phyloP scores from a whole-genome alignment of 1,139 yeast species.

The Debaryomyces udenii region DNA sequence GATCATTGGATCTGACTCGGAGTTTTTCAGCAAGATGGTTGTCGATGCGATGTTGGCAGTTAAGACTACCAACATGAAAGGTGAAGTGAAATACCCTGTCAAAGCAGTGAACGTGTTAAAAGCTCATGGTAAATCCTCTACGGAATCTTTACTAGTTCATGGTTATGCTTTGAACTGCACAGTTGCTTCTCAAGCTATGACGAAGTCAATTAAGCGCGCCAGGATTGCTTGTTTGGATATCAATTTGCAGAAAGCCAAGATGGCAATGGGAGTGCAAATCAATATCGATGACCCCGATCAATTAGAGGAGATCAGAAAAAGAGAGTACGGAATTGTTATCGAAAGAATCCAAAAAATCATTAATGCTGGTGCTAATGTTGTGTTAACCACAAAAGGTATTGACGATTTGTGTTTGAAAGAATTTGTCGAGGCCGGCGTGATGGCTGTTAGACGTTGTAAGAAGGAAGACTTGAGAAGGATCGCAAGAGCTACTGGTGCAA shows the following conservation, averaged over 20 bases:
- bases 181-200: conserved; percentile 97
- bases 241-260: conserved; percentile 91
- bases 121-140: conserved; percentile 94
- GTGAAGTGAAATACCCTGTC: conserved; percentile 91
- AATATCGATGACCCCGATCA: conserved; percentile 98
- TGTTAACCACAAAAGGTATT: conserved; percentile 95
- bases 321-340: conserved; percentile 88
- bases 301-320: conserved; percentile 90
- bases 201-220: conserved; percentile 68
- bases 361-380: conserved; percentile 94
- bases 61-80: conserved; percentile 84
- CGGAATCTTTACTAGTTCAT: conserved; percentile 81
- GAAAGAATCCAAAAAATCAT: conserved; percentile 89
- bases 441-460: conserved; percentile 98
- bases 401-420: conserved; percentile 95
- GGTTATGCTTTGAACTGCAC: conserved; percentile 98
- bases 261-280: conserved; percentile 98
- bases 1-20: conserved; percentile 94
- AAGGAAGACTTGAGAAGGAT: conserved; percentile 96
- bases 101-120: conserved; percentile 95
- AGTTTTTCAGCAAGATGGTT: conserved; percentile 85
- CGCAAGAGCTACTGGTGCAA: conserved; percentile 98
- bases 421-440: conserved; percentile 92
- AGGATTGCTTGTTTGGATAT: conserved; percentile 93
- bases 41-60: conserved; percentile 97